A percentile compares a stretch with the other conserved stretches of the same genome.
Evolutionary conservation across 768 basidiomycete species (phyloP).

Genomic region (Serendipita indica): DNA sequence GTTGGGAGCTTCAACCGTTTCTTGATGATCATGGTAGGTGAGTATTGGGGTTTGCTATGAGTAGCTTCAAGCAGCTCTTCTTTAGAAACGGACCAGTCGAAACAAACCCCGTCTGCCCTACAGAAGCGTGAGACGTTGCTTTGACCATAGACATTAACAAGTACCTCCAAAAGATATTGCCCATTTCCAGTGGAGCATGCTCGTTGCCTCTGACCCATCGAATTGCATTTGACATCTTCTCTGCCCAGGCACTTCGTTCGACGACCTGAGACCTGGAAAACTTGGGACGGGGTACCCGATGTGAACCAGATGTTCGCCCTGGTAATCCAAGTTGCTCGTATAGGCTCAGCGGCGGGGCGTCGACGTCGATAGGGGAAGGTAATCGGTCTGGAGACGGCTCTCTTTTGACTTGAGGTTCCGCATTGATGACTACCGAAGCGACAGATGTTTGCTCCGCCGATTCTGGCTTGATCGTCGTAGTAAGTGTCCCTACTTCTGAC

Average conservation of each 20-base stretch:
- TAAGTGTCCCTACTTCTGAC: background rate
- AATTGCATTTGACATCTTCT: background rate
- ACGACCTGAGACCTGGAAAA: background rate
- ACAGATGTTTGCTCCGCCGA: too few species aligned
- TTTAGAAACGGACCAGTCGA: background rate
- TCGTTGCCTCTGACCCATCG: conserved; percentile 5
- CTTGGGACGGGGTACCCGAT: background rate
- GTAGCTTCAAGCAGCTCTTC: conserved; percentile 1
- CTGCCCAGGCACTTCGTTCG: background rate
- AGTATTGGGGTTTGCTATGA: too few species aligned
- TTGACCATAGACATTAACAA: background rate
- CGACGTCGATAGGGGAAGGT: background rate
- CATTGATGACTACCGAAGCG: too few species aligned
- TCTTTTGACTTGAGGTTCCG: background rate
- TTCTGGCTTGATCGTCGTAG: background rate
- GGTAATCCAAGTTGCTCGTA: conserved; percentile 1
- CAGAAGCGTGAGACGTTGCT: background rate
- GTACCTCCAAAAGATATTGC: conserved; percentile 7
- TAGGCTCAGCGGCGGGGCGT: background rate
- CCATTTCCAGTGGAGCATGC: background rate
- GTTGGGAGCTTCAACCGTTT: too few species aligned
- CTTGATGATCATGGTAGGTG: too few species aligned
- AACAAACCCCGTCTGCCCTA: background rate
- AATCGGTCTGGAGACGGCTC: background rate
- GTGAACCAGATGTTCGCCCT: background rate